Base-by-base conservation (phyloP, 2,329 filamentous ascomycete genomes). In the Penicillium sp. region DNA sequence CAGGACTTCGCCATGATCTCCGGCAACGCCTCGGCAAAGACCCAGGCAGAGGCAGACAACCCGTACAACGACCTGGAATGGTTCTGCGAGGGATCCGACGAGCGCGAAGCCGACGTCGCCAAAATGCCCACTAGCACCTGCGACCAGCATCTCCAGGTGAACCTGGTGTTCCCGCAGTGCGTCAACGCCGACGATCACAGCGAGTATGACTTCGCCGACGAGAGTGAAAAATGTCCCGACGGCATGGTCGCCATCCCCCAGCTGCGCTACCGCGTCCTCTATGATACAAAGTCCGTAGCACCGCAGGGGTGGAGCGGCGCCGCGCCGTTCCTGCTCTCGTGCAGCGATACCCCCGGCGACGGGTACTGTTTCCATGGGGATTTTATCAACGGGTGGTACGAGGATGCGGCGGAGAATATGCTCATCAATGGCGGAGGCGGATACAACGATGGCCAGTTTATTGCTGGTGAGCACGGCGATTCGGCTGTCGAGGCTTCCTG, bases 371-470 rank as follows among this genome's bases (percentile, higher is more conserved):
- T 56, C 54, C 54, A 56, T 35, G 54, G 15, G 4, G 54, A 56
- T 21, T 56, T 56, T 21, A 56, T 56, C 23, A 56, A 56, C 17
- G 54, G 54, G 3, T 56, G 54, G 54, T 56, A 7, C 47, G 54
- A 47, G 44, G 54, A 56, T 35, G 57, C 57, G 17, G 66, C 66
- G 7, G 30, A 67, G 56, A 66, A 67, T 13, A 67, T 67, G 65
- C 53, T 66, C 0, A 19, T 48, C 3, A 61, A 49, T 46, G 35
- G 46, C 15, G 23, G 45, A 38, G 19, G 15, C 11, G n/a, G 50
- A n/a, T 59, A 59, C 17, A 17, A 56, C 23, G 54, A 62, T 19
- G 31, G 45, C 8, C 51, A 64, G 29, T 67, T 64, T 26, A 55
- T 62, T n/a, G 48, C 29, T 1, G 56, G 50, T 1, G 29, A 35